Evolutionary conservation across 164 flowering plant species (phyloP).

Genomic region (Vitis rupestris): DNA sequence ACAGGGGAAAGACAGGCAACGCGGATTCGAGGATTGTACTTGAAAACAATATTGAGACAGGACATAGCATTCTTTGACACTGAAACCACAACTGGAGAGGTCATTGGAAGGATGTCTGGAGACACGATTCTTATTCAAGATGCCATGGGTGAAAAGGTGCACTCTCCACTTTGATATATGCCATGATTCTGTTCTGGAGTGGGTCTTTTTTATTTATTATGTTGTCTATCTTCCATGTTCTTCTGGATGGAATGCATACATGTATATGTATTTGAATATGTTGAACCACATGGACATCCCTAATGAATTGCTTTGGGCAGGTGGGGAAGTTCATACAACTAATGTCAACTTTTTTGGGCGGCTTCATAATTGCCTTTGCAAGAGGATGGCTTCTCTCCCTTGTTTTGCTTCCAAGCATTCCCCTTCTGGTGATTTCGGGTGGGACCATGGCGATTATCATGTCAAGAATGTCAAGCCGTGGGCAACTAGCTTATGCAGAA

Average conservation of each 20-base stretch:
- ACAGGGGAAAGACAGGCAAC: constrained; percentile 66
- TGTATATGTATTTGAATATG: too few relatives aligned
- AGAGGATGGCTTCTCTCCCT: constrained; percentile 54
- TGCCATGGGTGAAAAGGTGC: constrained; percentile 70
- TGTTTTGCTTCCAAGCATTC: constrained; percentile 37
- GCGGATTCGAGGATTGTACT: constrained; percentile 48
- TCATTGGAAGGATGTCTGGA: constrained; percentile 70
- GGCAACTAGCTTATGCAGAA: constrained; percentile 53
- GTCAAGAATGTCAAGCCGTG: constrained; percentile 41
- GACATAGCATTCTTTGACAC: constrained; percentile 69
- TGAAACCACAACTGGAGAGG: constrained; percentile 67
- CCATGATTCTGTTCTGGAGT: too few relatives aligned
- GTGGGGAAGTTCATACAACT: constrained; percentile 62
- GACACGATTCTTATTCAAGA: constrained; percentile 74
- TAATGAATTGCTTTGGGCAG: constrained; percentile 18
- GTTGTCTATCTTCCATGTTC: too few relatives aligned
- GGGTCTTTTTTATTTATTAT: too few relatives aligned
- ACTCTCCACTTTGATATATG: not conserved
- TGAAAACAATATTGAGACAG: constrained; percentile 56
- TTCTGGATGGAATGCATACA: not conserved
- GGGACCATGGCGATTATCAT: constrained; percentile 30
- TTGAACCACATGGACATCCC: too few relatives aligned
- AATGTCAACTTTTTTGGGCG: constrained; percentile 46
- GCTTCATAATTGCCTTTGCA: constrained; percentile 39
- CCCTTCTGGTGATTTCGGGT: constrained; percentile 34